Evolutionary conservation across 257 asterid species (phyloP).

Genomic region (Echites panduratus): DNA sequence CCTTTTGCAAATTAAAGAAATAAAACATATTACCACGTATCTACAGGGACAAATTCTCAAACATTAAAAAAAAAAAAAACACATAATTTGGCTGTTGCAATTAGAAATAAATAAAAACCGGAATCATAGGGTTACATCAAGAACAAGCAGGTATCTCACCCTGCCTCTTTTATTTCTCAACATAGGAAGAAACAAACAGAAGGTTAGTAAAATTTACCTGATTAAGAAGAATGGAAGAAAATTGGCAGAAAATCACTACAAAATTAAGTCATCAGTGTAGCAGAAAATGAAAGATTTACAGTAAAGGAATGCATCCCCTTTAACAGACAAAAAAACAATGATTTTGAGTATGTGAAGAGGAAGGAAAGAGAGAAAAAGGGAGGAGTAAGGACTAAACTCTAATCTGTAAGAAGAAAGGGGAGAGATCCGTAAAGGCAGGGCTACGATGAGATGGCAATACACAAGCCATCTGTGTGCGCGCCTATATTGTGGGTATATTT

Average conservation of each 20-base stretch:
- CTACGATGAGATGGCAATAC: constrained; percentile 16
- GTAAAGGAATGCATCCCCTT: not conserved
- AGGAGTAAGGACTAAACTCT: not conserved
- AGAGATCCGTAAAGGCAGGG: constrained; percentile 23
- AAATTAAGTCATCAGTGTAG: not conserved
- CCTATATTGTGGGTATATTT: no score
- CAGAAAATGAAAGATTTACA: not conserved
- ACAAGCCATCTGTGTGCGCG: constrained; percentile 20
- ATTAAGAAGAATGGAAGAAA: not conserved
- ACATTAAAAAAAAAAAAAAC: not conserved
- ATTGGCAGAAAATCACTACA: not conserved
- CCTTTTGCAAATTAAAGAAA: not conserved
- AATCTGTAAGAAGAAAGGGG: not conserved
- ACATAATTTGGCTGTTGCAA: no score
- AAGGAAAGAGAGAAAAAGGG: not conserved
- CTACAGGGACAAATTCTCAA: not conserved
- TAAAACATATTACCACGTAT: not conserved
- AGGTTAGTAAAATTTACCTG: no score
- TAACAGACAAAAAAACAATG: not conserved
- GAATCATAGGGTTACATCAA: not conserved
- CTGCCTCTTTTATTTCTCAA: not conserved
- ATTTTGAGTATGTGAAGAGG: not conserved
- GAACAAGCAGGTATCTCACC: not conserved
- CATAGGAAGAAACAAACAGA: no score
- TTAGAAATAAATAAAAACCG: not conserved